Conservation (phyloP, 345 rosid genomes). For the Salix brachista region DNA sequence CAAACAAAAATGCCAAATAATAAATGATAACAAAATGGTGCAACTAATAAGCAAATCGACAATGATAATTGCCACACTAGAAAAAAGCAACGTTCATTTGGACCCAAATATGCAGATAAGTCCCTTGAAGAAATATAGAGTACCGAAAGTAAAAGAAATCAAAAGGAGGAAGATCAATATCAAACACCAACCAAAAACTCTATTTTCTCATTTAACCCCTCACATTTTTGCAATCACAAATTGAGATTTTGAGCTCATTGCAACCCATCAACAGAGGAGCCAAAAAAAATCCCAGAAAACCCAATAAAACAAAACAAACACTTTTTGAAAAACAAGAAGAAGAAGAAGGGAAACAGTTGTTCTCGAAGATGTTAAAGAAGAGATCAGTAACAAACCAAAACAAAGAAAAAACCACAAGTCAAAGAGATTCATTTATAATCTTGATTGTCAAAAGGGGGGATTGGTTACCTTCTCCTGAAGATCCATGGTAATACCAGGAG, state of each 20-base stretch:
- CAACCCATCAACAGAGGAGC: neutral
- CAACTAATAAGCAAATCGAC: neutral
- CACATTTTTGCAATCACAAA: neutral
- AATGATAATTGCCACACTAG: neutral
- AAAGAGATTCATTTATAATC: neutral
- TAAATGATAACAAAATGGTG: neutral
- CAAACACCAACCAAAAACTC: neutral
- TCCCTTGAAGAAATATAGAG: neutral
- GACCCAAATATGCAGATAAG: neutral
- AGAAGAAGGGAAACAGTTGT: neutral
- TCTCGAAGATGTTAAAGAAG: neutral
- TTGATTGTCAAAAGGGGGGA: neutral
- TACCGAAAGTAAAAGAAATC: neutral
- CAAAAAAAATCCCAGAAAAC: slow-evolving; percentile 1
- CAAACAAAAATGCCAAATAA: neutral
- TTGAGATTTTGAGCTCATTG: neutral
- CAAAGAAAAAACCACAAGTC: neutral
- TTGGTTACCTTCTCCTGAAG: slow-evolving; percentile 62
- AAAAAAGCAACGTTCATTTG: neutral
- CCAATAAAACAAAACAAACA: neutral
- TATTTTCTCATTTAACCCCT: neutral
- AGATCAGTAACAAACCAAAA: neutral
- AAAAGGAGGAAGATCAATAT: neutral
- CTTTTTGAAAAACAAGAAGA: no score
- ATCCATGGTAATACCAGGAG: slow-evolving; percentile 45